Evolutionary conservation across 352 stramenopile species (phyloP).

Genomic region (Globisporangium nunn): DNA sequence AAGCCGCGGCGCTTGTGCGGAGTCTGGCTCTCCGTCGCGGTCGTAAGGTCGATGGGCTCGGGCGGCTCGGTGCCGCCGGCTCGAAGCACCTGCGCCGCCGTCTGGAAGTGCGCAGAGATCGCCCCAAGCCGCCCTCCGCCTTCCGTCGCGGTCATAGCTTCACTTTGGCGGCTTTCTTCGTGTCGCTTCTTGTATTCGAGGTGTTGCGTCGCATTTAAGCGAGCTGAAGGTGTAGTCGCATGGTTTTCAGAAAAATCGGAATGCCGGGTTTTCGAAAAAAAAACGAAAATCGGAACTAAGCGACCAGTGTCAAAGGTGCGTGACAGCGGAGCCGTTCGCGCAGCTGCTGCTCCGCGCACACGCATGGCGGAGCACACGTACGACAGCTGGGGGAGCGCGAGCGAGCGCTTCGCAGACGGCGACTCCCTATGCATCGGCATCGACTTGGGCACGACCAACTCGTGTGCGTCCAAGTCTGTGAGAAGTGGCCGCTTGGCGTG

Average conservation of each 20-base stretch:
- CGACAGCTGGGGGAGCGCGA: constrained; percentile 70
- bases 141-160: no score
- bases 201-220: no score
- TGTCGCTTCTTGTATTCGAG: no score
- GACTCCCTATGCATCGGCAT: constrained; percentile 93
- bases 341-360: no score
- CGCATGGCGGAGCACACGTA: constrained; percentile 35
- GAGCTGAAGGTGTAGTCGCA: no score
- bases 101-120: constrained; percentile 55
- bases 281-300: no score
- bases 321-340: no score
- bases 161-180: no score
- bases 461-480: constrained; percentile 56
- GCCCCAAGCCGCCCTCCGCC: constrained; percentile 23
- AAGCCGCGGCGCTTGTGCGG: constrained; percentile 19
- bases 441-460: constrained; percentile 99
- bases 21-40: background rate
- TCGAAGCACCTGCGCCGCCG: constrained; percentile 12
- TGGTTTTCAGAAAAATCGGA: no score
- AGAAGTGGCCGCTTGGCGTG: no score
- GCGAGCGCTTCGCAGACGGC: constrained; percentile 62
- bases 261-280: no score
- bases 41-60: constrained; percentile 45
- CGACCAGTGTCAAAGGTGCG: no score
- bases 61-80: constrained; percentile 2